Evolutionary conservation across 2,329 filamentous ascomycete species (phyloP).

Genomic region (Ascosphaera aggregata): DNA sequence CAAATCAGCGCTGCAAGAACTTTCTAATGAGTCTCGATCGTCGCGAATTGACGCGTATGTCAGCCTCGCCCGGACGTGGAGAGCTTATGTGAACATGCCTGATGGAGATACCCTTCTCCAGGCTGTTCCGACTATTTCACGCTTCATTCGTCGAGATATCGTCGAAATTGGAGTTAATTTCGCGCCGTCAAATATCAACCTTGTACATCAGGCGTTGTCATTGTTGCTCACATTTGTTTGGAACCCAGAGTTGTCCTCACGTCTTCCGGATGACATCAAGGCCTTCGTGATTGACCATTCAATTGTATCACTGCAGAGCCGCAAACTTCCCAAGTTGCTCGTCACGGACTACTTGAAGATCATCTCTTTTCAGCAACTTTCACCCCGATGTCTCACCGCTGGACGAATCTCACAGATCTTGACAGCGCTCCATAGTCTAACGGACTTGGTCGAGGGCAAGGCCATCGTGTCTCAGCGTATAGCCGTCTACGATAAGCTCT

Average conservation of each 20-base stretch:
- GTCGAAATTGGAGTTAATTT: slow-evolving; percentile 34
- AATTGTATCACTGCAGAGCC: slow-evolving; percentile 48
- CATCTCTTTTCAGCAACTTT: slow-evolving; percentile 58
- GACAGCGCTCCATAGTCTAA: slow-evolving; percentile 44
- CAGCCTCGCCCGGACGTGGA: slow-evolving; percentile 50
- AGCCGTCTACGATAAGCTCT: slow-evolving; percentile 52
- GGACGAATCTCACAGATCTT: slow-evolving; percentile 50
- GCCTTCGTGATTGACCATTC: slow-evolving; percentile 60
- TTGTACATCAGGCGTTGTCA: slow-evolving; percentile 56
- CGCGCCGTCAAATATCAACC: slow-evolving; percentile 35
- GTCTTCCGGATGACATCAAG: slow-evolving; percentile 56
- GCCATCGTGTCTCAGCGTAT: slow-evolving; percentile 58
- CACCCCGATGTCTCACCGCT: slow-evolving; percentile 46
- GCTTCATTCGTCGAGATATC: slow-evolving; percentile 69
- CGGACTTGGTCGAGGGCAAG: slow-evolving; percentile 52
- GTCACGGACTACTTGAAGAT: slow-evolving; percentile 60
- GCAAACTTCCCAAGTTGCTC: slow-evolving; percentile 48
- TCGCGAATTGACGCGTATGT: slow-evolving; percentile 69
- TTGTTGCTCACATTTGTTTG: slow-evolving; percentile 56
- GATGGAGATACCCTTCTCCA: slow-evolving; percentile 46
- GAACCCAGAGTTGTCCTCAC: slow-evolving; percentile 44
- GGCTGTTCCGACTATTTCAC: slow-evolving; percentile 54
- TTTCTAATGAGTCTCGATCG: slow-evolving; percentile 49
- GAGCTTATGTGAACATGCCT: slow-evolving; percentile 61
- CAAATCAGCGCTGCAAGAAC: slow-evolving; percentile 59